These are phyloP conservation scores for Scutellaria baicalensis DNA, from an alignment of 257 asterid species.

Conservation along the genomic window DNA sequence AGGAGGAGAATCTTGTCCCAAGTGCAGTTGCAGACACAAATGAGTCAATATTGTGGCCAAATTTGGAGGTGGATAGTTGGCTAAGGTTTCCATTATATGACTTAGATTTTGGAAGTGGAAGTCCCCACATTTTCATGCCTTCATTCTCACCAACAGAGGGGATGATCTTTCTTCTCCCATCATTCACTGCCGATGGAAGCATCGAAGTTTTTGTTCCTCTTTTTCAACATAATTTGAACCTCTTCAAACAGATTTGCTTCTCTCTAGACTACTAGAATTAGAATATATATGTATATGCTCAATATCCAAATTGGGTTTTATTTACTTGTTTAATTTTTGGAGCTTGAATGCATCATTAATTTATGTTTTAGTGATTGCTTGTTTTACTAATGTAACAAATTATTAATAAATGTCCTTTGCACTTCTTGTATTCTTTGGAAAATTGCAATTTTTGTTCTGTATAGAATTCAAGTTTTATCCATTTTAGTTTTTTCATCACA, in stretches of 20 bases:
- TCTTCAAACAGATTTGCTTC: conserved; percentile 57
- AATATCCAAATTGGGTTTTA: neutral
- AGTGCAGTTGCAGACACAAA: conserved; percentile 45
- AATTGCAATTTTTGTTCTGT: too few relatives aligned
- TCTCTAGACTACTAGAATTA: conserved; percentile 36
- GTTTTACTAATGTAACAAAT: too few relatives aligned
- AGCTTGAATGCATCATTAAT: neutral
- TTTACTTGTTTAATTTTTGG: neutral
- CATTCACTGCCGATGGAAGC: conserved; percentile 64
- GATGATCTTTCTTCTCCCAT: conserved; percentile 58
- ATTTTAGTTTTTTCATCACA: too few relatives aligned
- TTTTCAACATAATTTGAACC: conserved; percentile 39
- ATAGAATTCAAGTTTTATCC: too few relatives aligned
- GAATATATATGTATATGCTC: too few relatives aligned
- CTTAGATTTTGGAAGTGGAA: conserved; percentile 71
- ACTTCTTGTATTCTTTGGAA: too few relatives aligned
- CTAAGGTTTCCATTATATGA: conserved; percentile 77
- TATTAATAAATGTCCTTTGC: too few relatives aligned
- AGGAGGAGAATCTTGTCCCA: conserved; percentile 48
- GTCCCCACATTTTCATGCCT: conserved; percentile 72
- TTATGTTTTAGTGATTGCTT: too few relatives aligned
- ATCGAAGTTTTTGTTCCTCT: conserved; percentile 65
- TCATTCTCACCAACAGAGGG: conserved; percentile 71
- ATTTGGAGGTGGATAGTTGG: conserved; percentile 83
- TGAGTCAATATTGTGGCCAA: conserved; percentile 58